Conservation (phyloP, 257 asterid genomes). For the Ilex asprella region DNA sequence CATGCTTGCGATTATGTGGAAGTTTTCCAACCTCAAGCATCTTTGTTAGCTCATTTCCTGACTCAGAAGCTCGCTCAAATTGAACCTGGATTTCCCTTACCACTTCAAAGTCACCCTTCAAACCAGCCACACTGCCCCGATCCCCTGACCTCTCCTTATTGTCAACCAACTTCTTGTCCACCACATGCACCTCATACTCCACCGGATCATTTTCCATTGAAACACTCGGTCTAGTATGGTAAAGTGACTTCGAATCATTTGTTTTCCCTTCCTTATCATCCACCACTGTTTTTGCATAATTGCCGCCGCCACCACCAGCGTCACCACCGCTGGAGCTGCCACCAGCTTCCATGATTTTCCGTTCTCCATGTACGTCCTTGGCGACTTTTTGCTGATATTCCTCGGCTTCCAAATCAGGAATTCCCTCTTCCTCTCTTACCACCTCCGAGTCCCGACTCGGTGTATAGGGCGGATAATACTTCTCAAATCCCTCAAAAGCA, state of each 20-base stretch:
- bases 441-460: slow-evolving; percentile 76
- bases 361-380: slow-evolving; percentile 77
- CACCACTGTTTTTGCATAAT: slow-evolving; percentile 37
- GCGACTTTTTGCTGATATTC: slow-evolving; percentile 58
- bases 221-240: slow-evolving; percentile 39
- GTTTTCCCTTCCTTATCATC: slow-evolving; percentile 27
- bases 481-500: slow-evolving; percentile 77
- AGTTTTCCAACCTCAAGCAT: slow-evolving; percentile 86
- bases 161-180: slow-evolving; percentile 78
- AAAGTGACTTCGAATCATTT: slow-evolving; percentile 41
- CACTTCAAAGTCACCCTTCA: slow-evolving; percentile 67
- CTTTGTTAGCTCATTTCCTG: slow-evolving; percentile 62
- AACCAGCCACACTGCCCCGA: slow-evolving; percentile 44
- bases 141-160: slow-evolving; percentile 43
- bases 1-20: slow-evolving; percentile 69
- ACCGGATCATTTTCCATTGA: slow-evolving; percentile 55
- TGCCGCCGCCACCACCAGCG: slow-evolving; percentile 12
- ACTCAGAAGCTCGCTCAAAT: slow-evolving; percentile 72
- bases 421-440: slow-evolving; percentile 94
- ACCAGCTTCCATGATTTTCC: slow-evolving; percentile 47
- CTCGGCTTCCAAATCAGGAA: slow-evolving; percentile 98
- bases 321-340: slow-evolving; percentile 4
- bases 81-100: slow-evolving; percentile 73
- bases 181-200: slow-evolving; percentile 81
- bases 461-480: slow-evolving; percentile 51